Base-by-base conservation (phyloP, 805 yeast species). In the Metschnikowia cubensis region DNA sequence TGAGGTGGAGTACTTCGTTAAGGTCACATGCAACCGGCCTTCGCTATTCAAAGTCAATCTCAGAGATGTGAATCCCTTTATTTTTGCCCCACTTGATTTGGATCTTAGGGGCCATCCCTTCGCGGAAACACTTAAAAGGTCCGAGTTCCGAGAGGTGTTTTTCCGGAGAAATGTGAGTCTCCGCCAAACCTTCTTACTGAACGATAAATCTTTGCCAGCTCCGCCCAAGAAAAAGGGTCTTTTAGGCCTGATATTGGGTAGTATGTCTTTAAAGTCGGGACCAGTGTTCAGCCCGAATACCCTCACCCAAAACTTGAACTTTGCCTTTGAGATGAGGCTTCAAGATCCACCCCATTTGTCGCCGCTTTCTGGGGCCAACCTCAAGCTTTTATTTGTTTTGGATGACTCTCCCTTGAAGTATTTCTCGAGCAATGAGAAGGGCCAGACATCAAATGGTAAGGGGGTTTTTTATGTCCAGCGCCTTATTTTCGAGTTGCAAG, bases 21-120 rank as follows among this genome's bases (percentile, higher is more conserved):
- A 83, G 62, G 85, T 74, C 8, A 83, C 87, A 0, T 82, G 83
- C 38, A 79, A 77, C 50, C 60, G 83, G 42, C 64, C 83, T 1
- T 72, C 82, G 2, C 58, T 81, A 32, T 66, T 80, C 49, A 75
- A 75, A 48, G 45, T 71, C 25, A 83, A 81, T 51, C 58, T 75
- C 32, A 66, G 87, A 35, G 61, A 74, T 10, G 61, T 60, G 43
- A 74, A 73, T 42, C 84, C 83, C 4, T 79, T 85, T 54, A 65
- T 69, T 2, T 80, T 84, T 53, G 61, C 80, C 31, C 87, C 88
- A 0, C 60, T 75, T 35, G 82, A 69, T 59, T 51, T 64, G 47
- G 66, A 69, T 56, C 42, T 18, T 21, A 58, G 58, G n/a, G 61
- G 60, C 33, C 51, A 51, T 21, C 65, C 62, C 1, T 48, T 58